Evolutionary conservation across 352 stramenopile genomes (phyloP), one percentile per base, ranked within the genome.

Genomic region (Pythium volutum): DNA sequence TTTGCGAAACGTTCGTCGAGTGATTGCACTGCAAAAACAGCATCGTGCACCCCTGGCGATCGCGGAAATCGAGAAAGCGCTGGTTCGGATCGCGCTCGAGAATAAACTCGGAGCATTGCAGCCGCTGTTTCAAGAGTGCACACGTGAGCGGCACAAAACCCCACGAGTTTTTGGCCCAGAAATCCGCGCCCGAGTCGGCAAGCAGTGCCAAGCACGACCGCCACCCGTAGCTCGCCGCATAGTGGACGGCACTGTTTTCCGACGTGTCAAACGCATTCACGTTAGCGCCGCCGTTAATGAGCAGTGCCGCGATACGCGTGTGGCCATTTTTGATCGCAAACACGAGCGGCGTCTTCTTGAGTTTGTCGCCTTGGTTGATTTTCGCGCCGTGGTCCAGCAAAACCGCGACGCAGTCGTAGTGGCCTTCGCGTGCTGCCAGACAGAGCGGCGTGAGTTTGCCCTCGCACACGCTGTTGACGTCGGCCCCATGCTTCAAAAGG

Each of bases 1-100:
- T 74, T 43, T 93, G 75, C 0, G 71, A 71, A 5, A 84, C 39
- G 46, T 73, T 84, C 36, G 68, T 79, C 10, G 83, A 87, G 55
- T 90, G 79, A n/a, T 79, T 75, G 34, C 81, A 91, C 62, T 93
- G 83, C n/a, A 91, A 55, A 47, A 87, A 91, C 4, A 93, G 64
- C 83, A 93, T 93, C 27, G 83, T 91, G 14, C 81, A 83, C 3
- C 83, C 83, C 18, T 89, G 69, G 0, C 81, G 77, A 42, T 93
- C 83, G 43, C 77, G 81, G 42, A 90, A 93, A 39, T 93, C 77
- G 33, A 93, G 55, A 27, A 84, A 88, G 25, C 72, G 68, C 29
- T 84, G 72, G 22, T 87, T 67, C 3, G 68, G 70, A 26, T 90
- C 83, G 23, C 69, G 72, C 27, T 81, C 71, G 20, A 93, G 66